These are phyloP conservation scores for Penicillium sp. DNA, from an alignment of 2,329 filamentous ascomycete species.

Conservation along the genomic window DNA sequence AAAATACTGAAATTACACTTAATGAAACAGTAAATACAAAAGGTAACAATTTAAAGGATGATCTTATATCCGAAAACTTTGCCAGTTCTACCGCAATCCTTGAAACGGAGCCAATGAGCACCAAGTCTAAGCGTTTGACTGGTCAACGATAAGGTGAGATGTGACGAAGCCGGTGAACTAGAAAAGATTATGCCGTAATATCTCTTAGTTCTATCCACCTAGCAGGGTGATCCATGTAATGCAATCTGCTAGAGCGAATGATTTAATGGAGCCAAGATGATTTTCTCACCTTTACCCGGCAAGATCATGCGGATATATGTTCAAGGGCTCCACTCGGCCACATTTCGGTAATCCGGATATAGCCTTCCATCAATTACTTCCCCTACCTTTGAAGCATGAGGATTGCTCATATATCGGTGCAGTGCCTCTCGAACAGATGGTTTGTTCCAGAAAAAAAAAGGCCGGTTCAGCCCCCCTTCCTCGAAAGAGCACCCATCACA, in stretches of 20 bases:
- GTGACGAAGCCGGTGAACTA: neutral
- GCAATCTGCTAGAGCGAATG: neutral
- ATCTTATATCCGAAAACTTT: neutral
- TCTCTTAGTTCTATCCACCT: neutral
- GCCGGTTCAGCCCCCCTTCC: no score
- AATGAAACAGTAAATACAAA: no score
- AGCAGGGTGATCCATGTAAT: neutral
- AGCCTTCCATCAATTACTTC: neutral
- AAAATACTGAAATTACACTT: no score
- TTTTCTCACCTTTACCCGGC: neutral
- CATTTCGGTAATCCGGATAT: constrained; percentile 9
- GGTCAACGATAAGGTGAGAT: neutral
- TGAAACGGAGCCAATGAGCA: no score
- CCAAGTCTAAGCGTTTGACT: neutral
- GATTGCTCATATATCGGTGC: neutral
- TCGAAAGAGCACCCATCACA: no score
- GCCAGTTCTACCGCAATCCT: neutral
- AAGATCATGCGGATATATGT: neutral
- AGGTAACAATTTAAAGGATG: no score
- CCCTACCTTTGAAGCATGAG: neutral
- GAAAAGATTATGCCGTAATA: neutral
- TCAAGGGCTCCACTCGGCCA: neutral
- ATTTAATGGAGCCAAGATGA: neutral
- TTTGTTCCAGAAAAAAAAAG: neutral
- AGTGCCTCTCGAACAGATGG: neutral